Percentiles rank a stretch among this genome's conserved stretches.
phyloP scores from a whole-genome alignment of 345 rosid species.

The Raphanus sativus region DNA sequence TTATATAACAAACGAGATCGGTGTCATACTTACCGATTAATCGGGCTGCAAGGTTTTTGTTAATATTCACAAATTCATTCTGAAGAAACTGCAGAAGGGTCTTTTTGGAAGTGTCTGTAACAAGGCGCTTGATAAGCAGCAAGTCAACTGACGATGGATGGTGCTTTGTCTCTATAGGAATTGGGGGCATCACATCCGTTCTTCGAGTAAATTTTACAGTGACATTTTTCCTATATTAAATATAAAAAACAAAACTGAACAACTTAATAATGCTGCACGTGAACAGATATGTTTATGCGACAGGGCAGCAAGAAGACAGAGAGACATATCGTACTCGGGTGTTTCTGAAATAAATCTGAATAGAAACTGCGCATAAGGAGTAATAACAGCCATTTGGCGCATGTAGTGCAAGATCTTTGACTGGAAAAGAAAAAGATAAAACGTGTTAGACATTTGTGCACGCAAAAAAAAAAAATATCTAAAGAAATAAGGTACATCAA shows the following conservation, averaged over 20 bases:
- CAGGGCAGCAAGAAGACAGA: slow-evolving; percentile 5
- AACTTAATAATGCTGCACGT: slow-evolving; percentile 11
- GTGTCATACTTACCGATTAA: slow-evolving; percentile 63
- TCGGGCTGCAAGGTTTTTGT: slow-evolving; percentile 74
- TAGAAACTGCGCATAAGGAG: slow-evolving; percentile 88
- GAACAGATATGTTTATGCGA: slow-evolving; percentile 8
- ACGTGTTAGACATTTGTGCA: slow-evolving; percentile 20
- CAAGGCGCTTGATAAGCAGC: slow-evolving; percentile 82
- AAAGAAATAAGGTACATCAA: background rate
- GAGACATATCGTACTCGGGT: slow-evolving; percentile 60
- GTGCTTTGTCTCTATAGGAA: slow-evolving; percentile 92
- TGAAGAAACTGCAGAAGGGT: slow-evolving; percentile 87
- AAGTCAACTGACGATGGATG: slow-evolving; percentile 97
- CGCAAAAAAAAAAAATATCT: background rate
- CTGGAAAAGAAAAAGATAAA: slow-evolving; percentile 47
- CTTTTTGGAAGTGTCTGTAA: slow-evolving; percentile 85
- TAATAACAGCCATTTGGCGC: slow-evolving; percentile 99
- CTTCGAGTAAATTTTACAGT: slow-evolving; percentile 81
- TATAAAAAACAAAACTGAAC: slow-evolving; percentile 16
- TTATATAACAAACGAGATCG: background rate
- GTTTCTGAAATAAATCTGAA: slow-evolving; percentile 78
- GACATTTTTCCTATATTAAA: slow-evolving; percentile 67
- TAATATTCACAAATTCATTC: slow-evolving; percentile 91
- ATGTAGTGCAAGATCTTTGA: slow-evolving; percentile 96
- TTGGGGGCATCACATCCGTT: slow-evolving; percentile 94